Evolutionary conservation across 1,139 yeast genomes (phyloP), one percentile per base, ranked within the genome.

Genomic region (Arxiozyma bovina): DNA sequence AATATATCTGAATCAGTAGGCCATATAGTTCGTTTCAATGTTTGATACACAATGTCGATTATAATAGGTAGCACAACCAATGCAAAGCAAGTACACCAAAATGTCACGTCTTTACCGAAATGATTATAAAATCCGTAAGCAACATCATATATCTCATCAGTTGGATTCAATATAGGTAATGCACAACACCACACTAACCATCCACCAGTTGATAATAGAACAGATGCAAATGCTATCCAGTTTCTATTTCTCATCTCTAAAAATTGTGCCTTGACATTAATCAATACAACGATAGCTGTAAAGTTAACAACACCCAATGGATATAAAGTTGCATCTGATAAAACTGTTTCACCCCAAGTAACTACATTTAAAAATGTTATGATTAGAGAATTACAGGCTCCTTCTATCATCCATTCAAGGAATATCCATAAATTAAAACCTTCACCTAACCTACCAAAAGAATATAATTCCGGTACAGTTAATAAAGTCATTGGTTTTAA

Each of bases 381-480:
- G 46, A 87, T 74, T 2, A 87, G 77, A 59, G 96, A 81, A 64
- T 88, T 93, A 0, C 80, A 67, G 1, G 95, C 80, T 0, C 95
- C 96, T 48, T 87, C 69, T 3, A 82, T 53, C 79, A 90, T 81
- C 98, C 98, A 93, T 7, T 80, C 76, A 1, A 88, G 59, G 61
- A 90, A 90, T 4, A 88, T 72, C 53, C 70, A 71, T 61, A 89
- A 69, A 63, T 87, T 87, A 72, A 94, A 91, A 1, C 85, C 87
- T 65, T 83, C 80, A 61, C 85, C 87, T 42, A 79, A 72, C 56
- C 95, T 79, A 2, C 99, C 98, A 55, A 77, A 81, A 7, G 82
- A 66, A 67, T 94, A 94, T 27, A 94, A 74, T 69, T 91, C 97
- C 0, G 99, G 99, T 1, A 90, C 87, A 0, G 98, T 95, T 54